phyloP scores from a whole-genome alignment of 805 yeast genomes.

The Candida andamanensis region DNA sequence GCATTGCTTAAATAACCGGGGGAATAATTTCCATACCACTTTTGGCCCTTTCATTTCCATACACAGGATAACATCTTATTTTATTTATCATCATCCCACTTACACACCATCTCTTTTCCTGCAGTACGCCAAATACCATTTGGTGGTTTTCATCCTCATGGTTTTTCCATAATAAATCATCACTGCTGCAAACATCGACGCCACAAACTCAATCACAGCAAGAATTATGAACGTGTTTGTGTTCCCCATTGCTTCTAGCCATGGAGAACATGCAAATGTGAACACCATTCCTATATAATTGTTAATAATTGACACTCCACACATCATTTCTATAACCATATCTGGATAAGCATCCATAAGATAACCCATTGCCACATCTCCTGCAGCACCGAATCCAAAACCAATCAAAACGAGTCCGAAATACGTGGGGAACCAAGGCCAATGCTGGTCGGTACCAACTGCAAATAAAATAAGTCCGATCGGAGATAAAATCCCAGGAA shows the following conservation, averaged over 20 bases:
- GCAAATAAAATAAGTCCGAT: slow-evolving; percentile 33
- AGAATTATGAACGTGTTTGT: slow-evolving; percentile 32
- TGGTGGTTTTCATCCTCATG: slow-evolving; percentile 29
- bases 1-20: too few relatives aligned
- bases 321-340: slow-evolving; percentile 37
- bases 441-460: slow-evolving; percentile 30
- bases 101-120: slow-evolving; percentile 20
- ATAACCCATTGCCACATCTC: slow-evolving; percentile 35
- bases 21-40: too few relatives aligned
- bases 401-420: slow-evolving; percentile 36
- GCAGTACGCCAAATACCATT: slow-evolving; percentile 27
- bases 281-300: slow-evolving; percentile 34
- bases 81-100: too few relatives aligned
- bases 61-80: too few relatives aligned
- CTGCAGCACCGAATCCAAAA: slow-evolving; percentile 34
- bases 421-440: slow-evolving; percentile 36
- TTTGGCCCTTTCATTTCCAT: too few relatives aligned
- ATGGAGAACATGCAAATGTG: slow-evolving; percentile 35
- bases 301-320: slow-evolving; percentile 34
- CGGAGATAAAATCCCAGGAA: slow-evolving; percentile 32
- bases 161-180: slow-evolving; percentile 30
- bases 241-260: slow-evolving; percentile 32
- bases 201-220: slow-evolving; percentile 31
- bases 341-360: slow-evolving; percentile 39
- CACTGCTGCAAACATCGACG: slow-evolving; percentile 26